Conservation (phyloP, 129 eudicot genomes). For the Chrysanthemum seticuspe region DNA sequence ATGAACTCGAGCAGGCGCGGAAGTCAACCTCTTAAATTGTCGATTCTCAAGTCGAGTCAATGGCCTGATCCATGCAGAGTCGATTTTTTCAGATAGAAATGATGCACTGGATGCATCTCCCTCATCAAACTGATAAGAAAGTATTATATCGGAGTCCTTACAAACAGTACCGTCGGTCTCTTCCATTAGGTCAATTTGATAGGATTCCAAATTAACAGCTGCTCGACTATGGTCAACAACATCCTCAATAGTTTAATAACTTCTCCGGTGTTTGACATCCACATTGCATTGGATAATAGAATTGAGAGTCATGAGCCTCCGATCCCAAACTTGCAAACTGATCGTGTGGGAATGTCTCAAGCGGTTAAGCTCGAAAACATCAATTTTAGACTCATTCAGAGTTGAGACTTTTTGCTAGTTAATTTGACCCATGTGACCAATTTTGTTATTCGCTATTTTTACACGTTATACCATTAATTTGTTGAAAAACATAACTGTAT, state of each 20-base stretch:
- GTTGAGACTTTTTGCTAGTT: too few species aligned
- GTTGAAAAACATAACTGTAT: too few species aligned
- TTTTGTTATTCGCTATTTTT: too few species aligned
- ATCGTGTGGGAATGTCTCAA: slow-evolving; percentile 67
- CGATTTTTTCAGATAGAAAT: slow-evolving; percentile 78
- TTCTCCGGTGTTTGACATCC: slow-evolving; percentile 39
- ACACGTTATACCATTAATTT: too few species aligned
- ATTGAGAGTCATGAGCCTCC: slow-evolving; percentile 55
- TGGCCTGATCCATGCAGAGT: slow-evolving; percentile 85
- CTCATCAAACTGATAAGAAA: slow-evolving; percentile 30
- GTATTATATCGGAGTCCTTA: slow-evolving; percentile 21
- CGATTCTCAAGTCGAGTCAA: slow-evolving; percentile 36
- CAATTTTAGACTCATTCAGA: slow-evolving; percentile 20
- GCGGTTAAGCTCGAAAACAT: slow-evolving; percentile 80
- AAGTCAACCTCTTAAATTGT: slow-evolving; percentile 41
- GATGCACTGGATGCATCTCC: slow-evolving; percentile 51
- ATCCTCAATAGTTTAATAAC: slow-evolving; percentile 25
- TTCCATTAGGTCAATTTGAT: slow-evolving; percentile 10
- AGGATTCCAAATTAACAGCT: slow-evolving; percentile 14
- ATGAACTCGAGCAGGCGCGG: slow-evolving; percentile 63
- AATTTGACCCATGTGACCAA: too few species aligned
- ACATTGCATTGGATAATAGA: slow-evolving; percentile 29
- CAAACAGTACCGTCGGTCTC: slow-evolving; percentile 1
- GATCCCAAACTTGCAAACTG: slow-evolving; percentile 78
- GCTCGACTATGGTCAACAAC: slow-evolving; percentile 29